Conservation (phyloP, 2,329 filamentous ascomycete genomes). For the Aspergillus carbonarius region DNA sequence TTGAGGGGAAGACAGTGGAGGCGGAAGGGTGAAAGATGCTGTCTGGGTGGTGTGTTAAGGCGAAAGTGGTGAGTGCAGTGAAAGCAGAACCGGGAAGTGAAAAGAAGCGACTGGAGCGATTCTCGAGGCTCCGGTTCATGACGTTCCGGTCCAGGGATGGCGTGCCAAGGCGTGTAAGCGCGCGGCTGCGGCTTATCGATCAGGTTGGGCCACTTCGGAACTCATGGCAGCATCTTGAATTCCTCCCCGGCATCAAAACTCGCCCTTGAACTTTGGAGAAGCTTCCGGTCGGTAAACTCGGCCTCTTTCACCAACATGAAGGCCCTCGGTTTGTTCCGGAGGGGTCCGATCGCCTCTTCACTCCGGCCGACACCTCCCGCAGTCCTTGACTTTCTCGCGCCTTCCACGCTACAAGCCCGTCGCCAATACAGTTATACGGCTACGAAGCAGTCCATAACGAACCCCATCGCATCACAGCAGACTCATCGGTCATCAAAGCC, state of each 20-base stretch:
- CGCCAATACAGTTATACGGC: constrained; percentile 25
- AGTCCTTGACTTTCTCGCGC: constrained; percentile 40
- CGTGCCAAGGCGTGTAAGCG: constrained; percentile 32
- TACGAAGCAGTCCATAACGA: constrained; percentile 27
- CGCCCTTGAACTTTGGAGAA: neutral
- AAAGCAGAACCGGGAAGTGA: constrained; percentile 17
- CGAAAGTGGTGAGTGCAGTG: neutral
- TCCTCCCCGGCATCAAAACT: neutral
- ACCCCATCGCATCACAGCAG: constrained; percentile 23
- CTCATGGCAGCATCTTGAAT: neutral
- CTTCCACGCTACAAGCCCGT: constrained; percentile 26
- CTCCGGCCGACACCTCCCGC: constrained; percentile 20
- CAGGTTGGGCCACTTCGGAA: constrained; percentile 15
- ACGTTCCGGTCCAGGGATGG: constrained; percentile 28
- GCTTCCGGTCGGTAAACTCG: neutral
- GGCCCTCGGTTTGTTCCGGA: constrained; percentile 23
- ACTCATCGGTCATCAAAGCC: constrained; percentile 27
- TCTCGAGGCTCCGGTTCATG: constrained; percentile 26
- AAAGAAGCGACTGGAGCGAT: constrained; percentile 16
- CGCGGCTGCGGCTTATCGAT: constrained; percentile 26
- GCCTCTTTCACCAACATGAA: constrained; percentile 22
- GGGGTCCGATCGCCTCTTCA: constrained; percentile 17
- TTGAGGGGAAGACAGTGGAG: neutral
- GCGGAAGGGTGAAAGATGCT: neutral
- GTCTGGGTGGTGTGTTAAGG: constrained; percentile 12